These are phyloP conservation scores for Pythium aquatile DNA, from an alignment of 352 stramenopile genomes.

Conservation along the genomic window DNA sequence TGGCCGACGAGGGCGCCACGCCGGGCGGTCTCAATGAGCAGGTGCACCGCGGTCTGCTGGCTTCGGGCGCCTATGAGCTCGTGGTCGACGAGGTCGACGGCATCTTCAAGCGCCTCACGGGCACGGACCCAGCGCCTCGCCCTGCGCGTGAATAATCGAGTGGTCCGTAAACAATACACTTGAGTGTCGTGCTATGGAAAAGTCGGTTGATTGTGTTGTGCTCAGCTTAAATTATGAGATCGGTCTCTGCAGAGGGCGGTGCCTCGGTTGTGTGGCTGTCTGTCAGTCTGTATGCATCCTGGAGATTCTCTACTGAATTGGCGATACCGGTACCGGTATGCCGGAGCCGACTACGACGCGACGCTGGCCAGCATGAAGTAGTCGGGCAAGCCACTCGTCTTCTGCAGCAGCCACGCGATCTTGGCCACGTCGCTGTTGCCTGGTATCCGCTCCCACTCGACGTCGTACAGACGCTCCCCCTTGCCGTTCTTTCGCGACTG, in stretches of 20 bases:
- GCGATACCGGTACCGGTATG: neutral
- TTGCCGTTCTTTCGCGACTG: conserved; percentile 40
- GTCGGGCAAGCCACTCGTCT: conserved; percentile 49
- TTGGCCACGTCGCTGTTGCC: conserved; percentile 67
- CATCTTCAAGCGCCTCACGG: conserved; percentile 81
- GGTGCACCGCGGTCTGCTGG: conserved; percentile 66
- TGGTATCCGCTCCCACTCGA: conserved; percentile 84
- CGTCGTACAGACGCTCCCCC: conserved; percentile 42
- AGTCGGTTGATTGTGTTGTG: neutral
- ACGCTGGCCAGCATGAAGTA: conserved; percentile 20
- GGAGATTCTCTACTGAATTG: conserved; percentile 1
- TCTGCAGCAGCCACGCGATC: conserved; percentile 73
- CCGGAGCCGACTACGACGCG: neutral
- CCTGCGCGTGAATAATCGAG: conserved; percentile 29
- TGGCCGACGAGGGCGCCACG: conserved; percentile 81
- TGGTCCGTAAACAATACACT: neutral
- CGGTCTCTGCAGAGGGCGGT: neutral
- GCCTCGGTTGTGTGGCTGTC: neutral
- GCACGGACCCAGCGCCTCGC: conserved; percentile 56
- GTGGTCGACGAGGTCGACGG: conserved; percentile 78
- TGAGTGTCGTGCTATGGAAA: neutral
- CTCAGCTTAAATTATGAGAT: conserved; percentile 11
- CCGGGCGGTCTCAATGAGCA: conserved; percentile 83
- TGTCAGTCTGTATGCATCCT: neutral
- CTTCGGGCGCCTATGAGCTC: conserved; percentile 74